Base-by-base conservation (phyloP, 345 rosid species). In the Odontarrhena argentea region DNA sequence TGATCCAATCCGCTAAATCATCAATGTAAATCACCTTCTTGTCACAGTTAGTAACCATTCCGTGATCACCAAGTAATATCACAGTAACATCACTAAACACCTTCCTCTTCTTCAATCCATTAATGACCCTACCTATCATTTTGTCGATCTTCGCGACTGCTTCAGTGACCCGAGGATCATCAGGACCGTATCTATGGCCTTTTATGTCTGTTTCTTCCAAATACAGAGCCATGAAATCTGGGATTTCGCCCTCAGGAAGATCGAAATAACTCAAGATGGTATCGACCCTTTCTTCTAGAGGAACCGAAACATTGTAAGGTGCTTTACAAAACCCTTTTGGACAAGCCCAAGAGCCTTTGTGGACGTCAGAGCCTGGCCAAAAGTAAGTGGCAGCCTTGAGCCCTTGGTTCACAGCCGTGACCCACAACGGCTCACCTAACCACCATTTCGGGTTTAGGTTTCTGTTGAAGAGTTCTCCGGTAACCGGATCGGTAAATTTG, bases 301-400 rank as follows among this genome's bases (percentile, higher is more conserved):
- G 85, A 47, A 87, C 83, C 1, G 91, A 85, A 11, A 73, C 78
- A 65, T 89, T 83, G 77, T 85, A 92, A 57, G 61, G 47, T 77
- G 67, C 25, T 60, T 70, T 72, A 59, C 98, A 92, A 13, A 79
- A 78, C 0, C 58, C 66, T 65, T 67, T 58, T 7, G 96, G 95
- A 59, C 96, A 89, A 57, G 71, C 44, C 98, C 98, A 92, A 36
- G 86, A 79, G 10, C 92, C 98, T 52, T 89, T 89, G 53, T 77
- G 84, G 18, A 89, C 98, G 77, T 92, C 98, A 68, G 95, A 77
- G n/a, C 96, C 98, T 36, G 98, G 96, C 98, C 98, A 92, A 55
- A 89, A 89, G 68, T 71, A 84, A 43, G 96, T 83, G 13, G 95
- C 84, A 14, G 96, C 98, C 73, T 71, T 83, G 46, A 84, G 69